A percentile compares a stretch with the other conserved stretches of the same genome.
These are phyloP conservation scores for Pichia sp. DNA, from an alignment of 1,139 yeast species.

Conservation along the genomic window DNA sequence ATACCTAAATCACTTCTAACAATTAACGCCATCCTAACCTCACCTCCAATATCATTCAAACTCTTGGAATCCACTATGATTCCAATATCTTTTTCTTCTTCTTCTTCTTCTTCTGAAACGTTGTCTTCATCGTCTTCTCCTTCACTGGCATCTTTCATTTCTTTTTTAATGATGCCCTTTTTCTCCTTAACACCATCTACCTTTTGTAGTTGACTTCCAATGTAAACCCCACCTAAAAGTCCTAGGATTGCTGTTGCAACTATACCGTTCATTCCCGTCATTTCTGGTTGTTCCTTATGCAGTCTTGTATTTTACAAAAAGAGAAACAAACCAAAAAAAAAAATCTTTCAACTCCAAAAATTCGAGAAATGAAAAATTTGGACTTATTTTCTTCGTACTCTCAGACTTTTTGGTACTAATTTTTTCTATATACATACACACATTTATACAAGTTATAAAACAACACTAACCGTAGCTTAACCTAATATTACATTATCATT, in stretches of 20 bases:
- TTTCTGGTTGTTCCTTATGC: neutral
- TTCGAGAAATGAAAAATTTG: neutral
- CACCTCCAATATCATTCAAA: slow-evolving; percentile 63
- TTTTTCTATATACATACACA: neutral
- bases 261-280: neutral
- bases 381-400: no score
- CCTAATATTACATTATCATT: slow-evolving; percentile 34
- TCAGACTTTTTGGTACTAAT: no score
- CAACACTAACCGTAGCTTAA: slow-evolving; percentile 3
- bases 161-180: neutral
- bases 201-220: slow-evolving; percentile 1
- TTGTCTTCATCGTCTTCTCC: slow-evolving; percentile 8
- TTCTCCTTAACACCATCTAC: neutral
- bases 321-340: neutral
- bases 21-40: slow-evolving; percentile 80
- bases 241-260: slow-evolving; percentile 2
- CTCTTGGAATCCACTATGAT: slow-evolving; percentile 43
- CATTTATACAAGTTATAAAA: neutral
- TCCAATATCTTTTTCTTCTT: slow-evolving; percentile 35
- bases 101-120: slow-evolving; percentile 32
- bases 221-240: slow-evolving; percentile 5
- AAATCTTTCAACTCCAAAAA: neutral
- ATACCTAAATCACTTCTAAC: slow-evolving; percentile 85
- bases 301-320: neutral
- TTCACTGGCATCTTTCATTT: neutral